Percentiles rank a stretch among this genome's conserved stretches.
Evolutionary conservation across 192 early-diverging fungal genomes (phyloP).

Genomic region (Lunasporangiospora selenospora): DNA sequence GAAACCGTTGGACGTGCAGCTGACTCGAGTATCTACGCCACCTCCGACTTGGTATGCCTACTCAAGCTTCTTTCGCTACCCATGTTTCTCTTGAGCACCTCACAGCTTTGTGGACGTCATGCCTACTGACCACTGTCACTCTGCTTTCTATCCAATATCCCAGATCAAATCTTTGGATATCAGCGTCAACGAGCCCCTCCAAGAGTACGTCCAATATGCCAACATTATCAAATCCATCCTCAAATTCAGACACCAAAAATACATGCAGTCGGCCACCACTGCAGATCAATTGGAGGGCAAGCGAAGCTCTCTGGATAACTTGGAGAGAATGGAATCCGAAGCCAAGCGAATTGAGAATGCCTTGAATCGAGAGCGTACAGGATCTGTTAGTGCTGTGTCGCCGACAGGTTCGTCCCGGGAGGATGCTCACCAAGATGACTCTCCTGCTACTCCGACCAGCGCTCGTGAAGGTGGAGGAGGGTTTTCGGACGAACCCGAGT

Average conservation of each 20-base stretch:
- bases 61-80: constrained; percentile 18
- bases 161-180: constrained; percentile 73
- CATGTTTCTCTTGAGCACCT: background rate
- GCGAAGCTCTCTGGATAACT: constrained; percentile 62
- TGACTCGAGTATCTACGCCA: constrained; percentile 83
- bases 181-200: constrained; percentile 82
- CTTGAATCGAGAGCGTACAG: constrained; percentile 57
- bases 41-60: constrained; percentile 72
- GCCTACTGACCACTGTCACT: background rate
- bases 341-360: constrained; percentile 75
- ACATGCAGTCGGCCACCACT: constrained; percentile 84
- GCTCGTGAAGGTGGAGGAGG: too few relatives aligned
- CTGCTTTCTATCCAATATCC: constrained; percentile 3
- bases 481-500: too few relatives aligned
- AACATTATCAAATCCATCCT: constrained; percentile 88
- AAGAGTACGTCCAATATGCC: constrained; percentile 91
- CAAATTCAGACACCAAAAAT: constrained; percentile 83
- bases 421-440: too few relatives aligned
- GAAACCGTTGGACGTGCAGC: constrained; percentile 94
- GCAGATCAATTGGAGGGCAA: constrained; percentile 77
- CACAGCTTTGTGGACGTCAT: too few relatives aligned
- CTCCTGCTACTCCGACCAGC: too few relatives aligned
- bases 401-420: too few relatives aligned
- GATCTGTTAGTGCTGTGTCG: too few relatives aligned
- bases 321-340: constrained; percentile 74